These are phyloP conservation scores for Euryodendron excelsum DNA, from an alignment of 148 eudicot genomes.

Conservation along the genomic window DNA sequence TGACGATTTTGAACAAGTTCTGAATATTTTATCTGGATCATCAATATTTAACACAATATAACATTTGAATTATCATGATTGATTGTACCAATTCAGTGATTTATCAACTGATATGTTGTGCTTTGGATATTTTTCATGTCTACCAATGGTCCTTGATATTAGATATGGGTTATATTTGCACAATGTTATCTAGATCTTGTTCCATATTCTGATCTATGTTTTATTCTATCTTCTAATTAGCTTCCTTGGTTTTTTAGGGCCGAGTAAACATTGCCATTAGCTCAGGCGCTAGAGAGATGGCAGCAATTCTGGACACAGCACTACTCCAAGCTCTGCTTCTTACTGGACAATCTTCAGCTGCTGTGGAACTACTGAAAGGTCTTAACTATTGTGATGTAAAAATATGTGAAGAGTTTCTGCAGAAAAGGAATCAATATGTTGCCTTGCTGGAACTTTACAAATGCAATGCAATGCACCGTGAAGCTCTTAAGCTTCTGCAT, in stretches of 20 bases:
- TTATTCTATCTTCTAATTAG: conserved; percentile 15
- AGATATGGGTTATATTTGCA: neutral
- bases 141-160: conserved; percentile 11
- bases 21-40: neutral
- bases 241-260: conserved; percentile 42
- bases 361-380: conserved; percentile 77
- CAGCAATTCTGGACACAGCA: conserved; percentile 89
- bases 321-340: conserved; percentile 83
- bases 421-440: conserved; percentile 54
- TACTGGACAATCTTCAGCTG: conserved; percentile 84
- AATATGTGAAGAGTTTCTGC: conserved; percentile 88
- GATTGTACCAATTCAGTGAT: neutral
- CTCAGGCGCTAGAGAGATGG: conserved; percentile 90
- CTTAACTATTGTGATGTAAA: conserved; percentile 92
- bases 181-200: neutral
- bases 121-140: neutral
- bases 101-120: neutral
- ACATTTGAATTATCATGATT: neutral
- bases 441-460: conserved; percentile 80
- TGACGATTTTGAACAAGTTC: neutral
- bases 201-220: neutral
- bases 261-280: conserved; percentile 61
- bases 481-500: conserved; percentile 84
- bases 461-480: conserved; percentile 82
- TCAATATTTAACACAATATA: neutral